Percentiles rank a stretch among this genome's conserved stretches.
Conservation (phyloP, 495 filamentous ascomycete species). For the Podospora conica region DNA sequence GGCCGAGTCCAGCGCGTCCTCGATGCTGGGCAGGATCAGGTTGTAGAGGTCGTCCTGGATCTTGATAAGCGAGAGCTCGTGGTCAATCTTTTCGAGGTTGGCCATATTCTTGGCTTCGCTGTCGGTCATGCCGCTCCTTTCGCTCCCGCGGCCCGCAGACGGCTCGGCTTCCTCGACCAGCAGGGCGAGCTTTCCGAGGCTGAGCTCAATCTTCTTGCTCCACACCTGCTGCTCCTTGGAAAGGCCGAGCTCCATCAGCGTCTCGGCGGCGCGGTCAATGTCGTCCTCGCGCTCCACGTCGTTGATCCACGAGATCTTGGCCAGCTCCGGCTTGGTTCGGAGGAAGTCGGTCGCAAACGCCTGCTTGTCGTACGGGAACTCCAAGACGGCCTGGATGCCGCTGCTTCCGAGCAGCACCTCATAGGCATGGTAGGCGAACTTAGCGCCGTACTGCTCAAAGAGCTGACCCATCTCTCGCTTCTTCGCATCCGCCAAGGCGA, state of each 20-base stretch:
- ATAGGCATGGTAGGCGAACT: conserved; percentile 77
- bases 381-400: conserved; percentile 60
- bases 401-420: conserved; percentile 61
- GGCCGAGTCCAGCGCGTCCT: conserved; percentile 66
- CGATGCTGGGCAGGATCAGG: conserved; percentile 48
- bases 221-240: conserved; percentile 68
- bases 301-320: conserved; percentile 90
- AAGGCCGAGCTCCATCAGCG: conserved; percentile 58
- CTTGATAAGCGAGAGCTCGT: conserved; percentile 55
- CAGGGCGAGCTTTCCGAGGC: conserved; percentile 73
- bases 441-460: conserved; percentile 65
- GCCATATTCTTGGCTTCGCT: conserved; percentile 25
- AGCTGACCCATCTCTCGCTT: conserved; percentile 47
- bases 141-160: conserved; percentile 24
- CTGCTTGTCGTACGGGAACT: conserved; percentile 55
- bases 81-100: conserved; percentile 46
- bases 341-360: conserved; percentile 68
- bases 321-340: conserved; percentile 57
- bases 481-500: conserved; percentile 28
- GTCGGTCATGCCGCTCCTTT: conserved; percentile 29
- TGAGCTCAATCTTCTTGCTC: conserved; percentile 87
- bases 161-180: conserved; percentile 51
- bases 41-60: conserved; percentile 70
- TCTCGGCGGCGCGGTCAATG: conserved; percentile 61
- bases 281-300: conserved; percentile 69